phyloP scores from a whole-genome alignment of 768 basidiomycete genomes.

The Harrya chromipes region DNA sequence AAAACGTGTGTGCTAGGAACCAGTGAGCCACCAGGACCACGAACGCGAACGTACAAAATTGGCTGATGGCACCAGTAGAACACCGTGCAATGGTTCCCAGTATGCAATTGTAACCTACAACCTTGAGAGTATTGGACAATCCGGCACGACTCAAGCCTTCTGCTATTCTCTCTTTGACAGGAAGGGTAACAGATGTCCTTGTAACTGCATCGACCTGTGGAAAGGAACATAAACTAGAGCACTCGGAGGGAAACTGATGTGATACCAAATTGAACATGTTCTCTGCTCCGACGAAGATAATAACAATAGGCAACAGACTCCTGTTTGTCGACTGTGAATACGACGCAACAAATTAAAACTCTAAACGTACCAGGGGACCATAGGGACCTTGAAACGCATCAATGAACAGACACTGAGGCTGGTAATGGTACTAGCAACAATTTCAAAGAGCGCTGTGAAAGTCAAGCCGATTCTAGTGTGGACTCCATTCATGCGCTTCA shows the following conservation, averaged over 20 bases:
- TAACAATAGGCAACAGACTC: conserved; percentile 89
- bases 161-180: conserved; percentile 90
- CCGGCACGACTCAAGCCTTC: conserved; percentile 87
- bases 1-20: conserved; percentile 96
- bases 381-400: conserved; percentile 81
- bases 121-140: conserved; percentile 88
- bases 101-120: conserved; percentile 80
- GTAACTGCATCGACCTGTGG: conserved; percentile 78
- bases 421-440: conserved; percentile 89
- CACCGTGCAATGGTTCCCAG: conserved; percentile 74
- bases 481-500: conserved; percentile 76
- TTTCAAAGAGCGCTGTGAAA: conserved; percentile 90
- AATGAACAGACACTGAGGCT: conserved; percentile 91
- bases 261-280: conserved; percentile 94
- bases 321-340: conserved; percentile 35
- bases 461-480: conserved; percentile 91
- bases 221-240: conserved; percentile 24
- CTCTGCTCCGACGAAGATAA: conserved; percentile 93
- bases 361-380: conserved; percentile 77
- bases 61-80: conserved; percentile 76
- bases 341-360: neutral
- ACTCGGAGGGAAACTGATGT: conserved; percentile 8
- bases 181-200: conserved; percentile 78
- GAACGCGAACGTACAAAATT: conserved; percentile 91
- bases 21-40: conserved; percentile 96